These are phyloP conservation scores for Fusarium sp. DNA, from an alignment of 2,329 filamentous ascomycete species.

Conservation along the genomic window DNA sequence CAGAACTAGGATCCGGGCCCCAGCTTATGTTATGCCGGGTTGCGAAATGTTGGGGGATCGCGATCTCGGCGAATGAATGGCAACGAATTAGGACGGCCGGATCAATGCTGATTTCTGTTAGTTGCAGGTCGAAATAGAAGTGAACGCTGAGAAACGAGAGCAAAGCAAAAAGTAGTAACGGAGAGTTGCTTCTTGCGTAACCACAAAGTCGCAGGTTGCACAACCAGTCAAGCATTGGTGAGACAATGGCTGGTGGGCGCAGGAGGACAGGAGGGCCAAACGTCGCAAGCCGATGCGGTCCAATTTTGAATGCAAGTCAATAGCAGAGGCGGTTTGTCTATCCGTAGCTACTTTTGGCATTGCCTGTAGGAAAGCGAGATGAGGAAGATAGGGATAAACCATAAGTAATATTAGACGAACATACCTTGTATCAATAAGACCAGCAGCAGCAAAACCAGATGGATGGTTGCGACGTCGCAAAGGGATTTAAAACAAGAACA, in stretches of 20 bases:
- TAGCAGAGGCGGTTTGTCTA: constrained; percentile 28
- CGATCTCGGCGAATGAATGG: constrained; percentile 35
- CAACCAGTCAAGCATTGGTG: constrained; percentile 31
- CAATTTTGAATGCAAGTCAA: constrained; percentile 34
- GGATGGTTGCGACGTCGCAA: constrained; percentile 37
- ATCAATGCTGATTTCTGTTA: constrained; percentile 45
- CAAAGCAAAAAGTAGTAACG: constrained; percentile 38
- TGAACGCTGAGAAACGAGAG: constrained; percentile 34
- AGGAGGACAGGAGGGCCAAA: constrained; percentile 41
- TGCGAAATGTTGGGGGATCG: constrained; percentile 27
- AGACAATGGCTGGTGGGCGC: constrained; percentile 37
- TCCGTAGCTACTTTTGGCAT: constrained; percentile 1
- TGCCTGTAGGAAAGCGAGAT: constrained; percentile 18
- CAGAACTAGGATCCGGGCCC: constrained; percentile 35
- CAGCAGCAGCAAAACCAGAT: constrained; percentile 26
- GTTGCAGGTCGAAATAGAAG: constrained; percentile 34
- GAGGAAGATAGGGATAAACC: constrained; percentile 29
- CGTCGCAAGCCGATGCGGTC: constrained; percentile 39
- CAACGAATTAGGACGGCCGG: constrained; percentile 25
- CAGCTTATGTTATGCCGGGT: constrained; percentile 26
- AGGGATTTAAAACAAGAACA: constrained; percentile 32
- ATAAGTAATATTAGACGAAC: constrained; percentile 41
- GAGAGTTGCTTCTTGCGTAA: constrained; percentile 46
- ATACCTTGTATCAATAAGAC: constrained; percentile 35
- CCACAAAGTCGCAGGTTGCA: constrained; percentile 40